A percentile compares a stretch with the other conserved stretches of the same genome.
Conservation (phyloP, 2,329 filamentous ascomycete species). For the Ambrosiella beaveri region DNA sequence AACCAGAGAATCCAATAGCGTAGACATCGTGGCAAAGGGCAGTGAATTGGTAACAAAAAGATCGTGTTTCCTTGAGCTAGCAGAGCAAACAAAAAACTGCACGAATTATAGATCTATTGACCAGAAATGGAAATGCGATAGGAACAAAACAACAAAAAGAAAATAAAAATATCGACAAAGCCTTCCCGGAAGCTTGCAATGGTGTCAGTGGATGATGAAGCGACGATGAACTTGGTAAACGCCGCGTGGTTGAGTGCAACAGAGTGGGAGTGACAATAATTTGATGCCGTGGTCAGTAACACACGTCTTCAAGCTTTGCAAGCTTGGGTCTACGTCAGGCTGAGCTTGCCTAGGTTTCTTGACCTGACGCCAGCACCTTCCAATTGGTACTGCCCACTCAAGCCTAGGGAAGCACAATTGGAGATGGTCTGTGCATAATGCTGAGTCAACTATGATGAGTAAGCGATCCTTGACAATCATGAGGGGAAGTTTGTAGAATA, state of each 20-base stretch:
- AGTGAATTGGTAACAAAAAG: background rate
- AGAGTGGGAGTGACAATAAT: too few relatives aligned
- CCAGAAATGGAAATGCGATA: background rate
- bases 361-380: background rate
- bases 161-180: background rate
- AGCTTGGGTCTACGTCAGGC: constrained; percentile 25
- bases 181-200: background rate
- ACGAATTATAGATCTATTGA: background rate
- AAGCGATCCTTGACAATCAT: too few relatives aligned
- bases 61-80: background rate
- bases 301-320: background rate
- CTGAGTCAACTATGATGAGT: background rate
- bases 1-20: constrained; percentile 39
- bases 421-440: background rate
- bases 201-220: too few relatives aligned
- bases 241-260: background rate
- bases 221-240: background rate
- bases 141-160: background rate
- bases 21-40: constrained; percentile 46
- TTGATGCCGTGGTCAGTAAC: background rate
- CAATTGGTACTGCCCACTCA: constrained; percentile 4
- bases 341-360: constrained; percentile 22
- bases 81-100: background rate
- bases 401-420: background rate
- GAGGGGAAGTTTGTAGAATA: background rate